Evolutionary conservation across 148 eudicot genomes (phyloP), one percentile per base, ranked within the genome.

Genomic region (Talinum fruticosum): DNA sequence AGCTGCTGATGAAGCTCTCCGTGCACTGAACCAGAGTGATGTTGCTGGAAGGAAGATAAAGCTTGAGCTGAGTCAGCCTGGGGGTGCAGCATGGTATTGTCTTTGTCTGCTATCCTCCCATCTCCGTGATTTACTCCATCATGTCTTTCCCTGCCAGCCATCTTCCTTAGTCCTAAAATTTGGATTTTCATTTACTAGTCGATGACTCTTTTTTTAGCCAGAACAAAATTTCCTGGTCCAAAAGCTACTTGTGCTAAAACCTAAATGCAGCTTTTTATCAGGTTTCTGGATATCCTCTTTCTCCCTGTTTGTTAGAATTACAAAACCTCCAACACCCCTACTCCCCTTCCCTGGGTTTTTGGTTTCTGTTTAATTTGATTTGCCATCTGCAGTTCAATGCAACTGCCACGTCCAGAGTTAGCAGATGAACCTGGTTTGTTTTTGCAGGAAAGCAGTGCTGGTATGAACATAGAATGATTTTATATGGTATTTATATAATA

Each of bases 1-100:
- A 88, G 92, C 93, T 65, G 97, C 91, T 67, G 96, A 89, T 81
- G 84, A 90, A 80, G 98, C 98, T 82, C 85, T 83, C 80, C 82
- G 68, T 83, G 91, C 90, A 37, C 85, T 93, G 85, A 87, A 88
- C 79, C 73, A 38, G 71, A 85, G 87, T 83, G 91, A 86, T 59
- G 81, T 91, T 76, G 91, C 86, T 41, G 92, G 90, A 74, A 87
- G 87, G 83, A 85, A 73, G 76, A 88, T 89, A 70, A 85, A 86
- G 79, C 77, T 90, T 84, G 93, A 85, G 78, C 79, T 86, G 68
- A 82, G 88, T 65, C 81, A 57, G 71, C 85, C 84, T 82, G 85
- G 82, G 78, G 83, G 81, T 72, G 74, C 82, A 74, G 84, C 81
- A 80, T 81, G 74, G 87, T 82, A 84, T 84, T 86, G 83, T 75